Evolutionary conservation across 495 filamentous ascomycete genomes (phyloP), one percentile per base, ranked within the genome.

Genomic region (Podospora anserina): DNA sequence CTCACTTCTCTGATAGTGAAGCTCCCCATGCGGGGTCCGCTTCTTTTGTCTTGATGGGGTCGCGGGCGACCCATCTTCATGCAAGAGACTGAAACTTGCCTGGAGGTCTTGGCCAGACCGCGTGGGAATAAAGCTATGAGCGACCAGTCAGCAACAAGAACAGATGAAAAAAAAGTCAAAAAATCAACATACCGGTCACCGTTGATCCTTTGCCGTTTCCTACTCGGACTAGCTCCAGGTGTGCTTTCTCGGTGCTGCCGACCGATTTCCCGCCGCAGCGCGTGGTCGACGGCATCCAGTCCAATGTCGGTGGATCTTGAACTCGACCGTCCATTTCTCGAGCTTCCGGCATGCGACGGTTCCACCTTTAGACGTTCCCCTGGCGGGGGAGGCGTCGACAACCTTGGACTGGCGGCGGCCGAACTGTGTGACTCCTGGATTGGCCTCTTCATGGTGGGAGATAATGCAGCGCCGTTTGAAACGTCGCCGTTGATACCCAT

Each of bases 1-100:
- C 91, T 77, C 83, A 97, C 94, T 95, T 77, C 87, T 91, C 76
- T 99, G 95, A 72, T 95, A 97, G 76, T 97, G 90, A 67, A 97
- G 85, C 78, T 97, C 94, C 20, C 92, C 90, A 74, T 96, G 91
- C 19, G 92, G 92, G 26, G 90, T 88, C n/a, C 92, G 87, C 80
- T 90, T 92, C 77, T 92, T 92, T 49, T 88, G 84, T 76, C 89
- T 91, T 0, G 92, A 92, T 0, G 95, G 94, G 0, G 94, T 96
- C 13, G 95, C 90, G 18, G 94, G 94, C 49, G 94, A 97, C 16
- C 90, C 91, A 75, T 96, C 92, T 61, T 97, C 94, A 74, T 95
- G 91, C 23, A 97, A 83, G 66, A 99, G 83, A 76, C 87, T 94
- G 76, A 92, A 98, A 72, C 92, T 93, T 39, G 95, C 92, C 73